phyloP scores from a whole-genome alignment of 176 grass and related monocot species.

The Oryza meyeriana region DNA sequence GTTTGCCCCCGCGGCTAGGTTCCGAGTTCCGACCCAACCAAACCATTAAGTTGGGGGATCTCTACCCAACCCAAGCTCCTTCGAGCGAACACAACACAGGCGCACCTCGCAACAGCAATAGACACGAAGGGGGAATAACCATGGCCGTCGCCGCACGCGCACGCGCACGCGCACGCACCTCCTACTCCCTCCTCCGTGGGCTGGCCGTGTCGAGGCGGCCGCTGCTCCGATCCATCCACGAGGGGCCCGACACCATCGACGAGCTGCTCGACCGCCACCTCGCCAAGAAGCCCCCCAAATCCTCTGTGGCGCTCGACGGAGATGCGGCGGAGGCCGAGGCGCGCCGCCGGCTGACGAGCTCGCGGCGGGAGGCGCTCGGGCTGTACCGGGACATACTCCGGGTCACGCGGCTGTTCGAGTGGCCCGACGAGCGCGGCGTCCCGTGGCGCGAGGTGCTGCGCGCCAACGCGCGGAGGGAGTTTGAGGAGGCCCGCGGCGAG shows the following conservation, averaged over 20 bases:
- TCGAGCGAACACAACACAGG: neutral
- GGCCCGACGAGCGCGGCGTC: slow-evolving; percentile 73
- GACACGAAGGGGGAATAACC: neutral
- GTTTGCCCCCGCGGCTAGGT: too few species aligned
- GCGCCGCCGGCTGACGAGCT: slow-evolving; percentile 61
- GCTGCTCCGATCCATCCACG: slow-evolving; percentile 51
- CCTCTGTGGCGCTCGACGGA: slow-evolving; percentile 32
- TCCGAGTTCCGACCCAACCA: neutral
- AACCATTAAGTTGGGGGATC: neutral
- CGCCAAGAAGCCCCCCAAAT: slow-evolving; percentile 48
- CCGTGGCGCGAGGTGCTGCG: slow-evolving; percentile 76
- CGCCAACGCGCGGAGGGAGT: slow-evolving; percentile 74
- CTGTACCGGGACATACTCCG: slow-evolving; percentile 80
- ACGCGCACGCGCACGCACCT: neutral
- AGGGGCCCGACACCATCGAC: slow-evolving; percentile 91
- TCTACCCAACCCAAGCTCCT: neutral
- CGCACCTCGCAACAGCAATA: neutral
- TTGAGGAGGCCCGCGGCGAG: slow-evolving; percentile 66
- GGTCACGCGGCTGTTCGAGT: slow-evolving; percentile 64
- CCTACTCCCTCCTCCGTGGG: slow-evolving; percentile 20
- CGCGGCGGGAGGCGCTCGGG: slow-evolving; percentile 61
- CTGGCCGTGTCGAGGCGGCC: neutral
- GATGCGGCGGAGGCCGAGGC: slow-evolving; percentile 37
- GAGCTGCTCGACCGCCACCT: slow-evolving; percentile 91
- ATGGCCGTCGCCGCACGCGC: slow-evolving; percentile 23